A percentile compares a stretch with the other conserved stretches of the same genome.
Conservation (phyloP, 2,329 filamentous ascomycete genomes). For the Hypoxylon sp. region DNA sequence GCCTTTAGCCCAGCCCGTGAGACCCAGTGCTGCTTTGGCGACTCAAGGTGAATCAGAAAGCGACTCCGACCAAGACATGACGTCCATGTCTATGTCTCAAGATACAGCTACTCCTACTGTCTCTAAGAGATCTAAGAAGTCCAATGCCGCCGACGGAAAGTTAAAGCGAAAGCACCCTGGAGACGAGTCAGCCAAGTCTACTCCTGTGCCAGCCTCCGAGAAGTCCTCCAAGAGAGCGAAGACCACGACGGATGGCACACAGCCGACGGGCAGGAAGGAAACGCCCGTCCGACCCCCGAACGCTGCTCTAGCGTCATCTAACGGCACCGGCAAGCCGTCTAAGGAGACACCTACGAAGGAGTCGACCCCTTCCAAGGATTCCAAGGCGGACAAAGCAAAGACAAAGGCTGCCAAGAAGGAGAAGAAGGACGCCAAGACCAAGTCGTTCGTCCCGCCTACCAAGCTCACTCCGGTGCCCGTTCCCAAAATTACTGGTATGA, state of each 20-base stretch:
- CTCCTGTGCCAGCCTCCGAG: constrained; percentile 28
- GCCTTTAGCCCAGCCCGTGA: constrained; percentile 12
- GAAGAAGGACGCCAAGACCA: constrained; percentile 27
- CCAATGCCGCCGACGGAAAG: constrained; percentile 25
- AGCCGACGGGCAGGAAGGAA: constrained; percentile 39
- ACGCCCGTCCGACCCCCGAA: constrained; percentile 47
- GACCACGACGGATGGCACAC: constrained; percentile 24
- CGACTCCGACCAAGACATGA: constrained; percentile 57
- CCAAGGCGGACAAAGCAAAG: constrained; percentile 45
- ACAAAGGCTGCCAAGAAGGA: constrained; percentile 20
- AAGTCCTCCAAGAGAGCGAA: constrained; percentile 44
- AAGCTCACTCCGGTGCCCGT: constrained; percentile 42
- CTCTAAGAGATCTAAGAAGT: constrained; percentile 41
- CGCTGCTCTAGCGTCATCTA: constrained; percentile 32
- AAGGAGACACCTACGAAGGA: constrained; percentile 23
- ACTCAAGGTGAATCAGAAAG: constrained; percentile 52
- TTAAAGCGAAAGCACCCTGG: constrained; percentile 51
- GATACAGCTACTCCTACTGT: constrained; percentile 30
- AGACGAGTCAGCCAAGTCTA: constrained; percentile 37
- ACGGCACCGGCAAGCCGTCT: constrained; percentile 29
- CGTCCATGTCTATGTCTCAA: constrained; percentile 46
- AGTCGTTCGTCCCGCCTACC: constrained; percentile 12
- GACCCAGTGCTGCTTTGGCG: background rate
- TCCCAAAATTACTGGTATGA: constrained; percentile 40
- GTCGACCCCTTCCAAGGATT: constrained; percentile 40